Percentiles rank a stretch among this genome's conserved stretches.
phyloP scores from a whole-genome alignment of 2,329 filamentous ascomycete species.

The Botryotinia globosa region DNA sequence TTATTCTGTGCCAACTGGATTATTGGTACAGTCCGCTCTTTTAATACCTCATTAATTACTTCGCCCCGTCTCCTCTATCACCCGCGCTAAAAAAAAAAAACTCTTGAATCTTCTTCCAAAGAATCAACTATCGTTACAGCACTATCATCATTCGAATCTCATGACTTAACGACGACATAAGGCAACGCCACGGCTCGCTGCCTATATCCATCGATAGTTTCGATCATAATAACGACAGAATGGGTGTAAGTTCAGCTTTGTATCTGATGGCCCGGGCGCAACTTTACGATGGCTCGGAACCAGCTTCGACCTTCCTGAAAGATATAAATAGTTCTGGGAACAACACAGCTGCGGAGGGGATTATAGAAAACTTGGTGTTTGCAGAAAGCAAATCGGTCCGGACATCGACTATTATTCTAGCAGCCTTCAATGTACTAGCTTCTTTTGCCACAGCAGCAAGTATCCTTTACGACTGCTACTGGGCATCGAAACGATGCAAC shows the following conservation, averaged over 20 bases:
- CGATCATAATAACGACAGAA: constrained; percentile 23
- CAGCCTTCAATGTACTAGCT: constrained; percentile 58
- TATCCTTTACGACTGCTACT: constrained; percentile 53
- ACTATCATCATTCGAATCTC: constrained; percentile 28
- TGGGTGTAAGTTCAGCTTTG: constrained; percentile 30
- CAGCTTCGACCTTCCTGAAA: constrained; percentile 18
- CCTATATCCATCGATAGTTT: constrained; percentile 28
- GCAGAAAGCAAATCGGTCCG: constrained; percentile 52
- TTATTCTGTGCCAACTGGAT: constrained; percentile 34
- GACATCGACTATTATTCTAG: constrained; percentile 59
- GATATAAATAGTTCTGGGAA: constrained; percentile 20
- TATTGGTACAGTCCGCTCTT: constrained; percentile 33
- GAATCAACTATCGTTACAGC: constrained; percentile 21
- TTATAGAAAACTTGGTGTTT: constrained; percentile 38
- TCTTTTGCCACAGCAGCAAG: constrained; percentile 55
- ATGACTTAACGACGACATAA: constrained; percentile 37
- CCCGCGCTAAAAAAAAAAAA: constrained; percentile 24
- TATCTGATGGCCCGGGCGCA: constrained; percentile 30
- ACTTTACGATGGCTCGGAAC: constrained; percentile 17
- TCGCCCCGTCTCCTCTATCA: constrained; percentile 10
- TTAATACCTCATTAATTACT: constrained; percentile 19
- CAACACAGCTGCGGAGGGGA: constrained; percentile 21
- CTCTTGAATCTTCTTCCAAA: constrained; percentile 22
- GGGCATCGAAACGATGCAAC: constrained; percentile 37
- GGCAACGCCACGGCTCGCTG: constrained; percentile 37